Base-by-base conservation (phyloP, 1,284 basidiomycete genomes). In the Trametes polyzona region DNA sequence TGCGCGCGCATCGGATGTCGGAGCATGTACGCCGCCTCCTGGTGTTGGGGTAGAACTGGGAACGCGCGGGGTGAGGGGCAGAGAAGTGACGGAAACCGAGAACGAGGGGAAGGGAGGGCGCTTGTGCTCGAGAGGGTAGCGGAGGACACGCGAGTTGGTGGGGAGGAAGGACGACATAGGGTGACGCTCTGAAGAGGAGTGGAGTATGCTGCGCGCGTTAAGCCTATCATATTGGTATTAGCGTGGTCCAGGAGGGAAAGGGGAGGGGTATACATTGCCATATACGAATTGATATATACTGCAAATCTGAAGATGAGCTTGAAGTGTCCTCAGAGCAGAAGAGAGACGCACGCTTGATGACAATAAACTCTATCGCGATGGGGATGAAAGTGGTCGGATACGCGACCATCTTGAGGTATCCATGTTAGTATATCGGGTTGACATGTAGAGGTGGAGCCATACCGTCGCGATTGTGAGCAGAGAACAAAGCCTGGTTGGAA, bases 281-380 rank as follows among this genome's bases (percentile, higher is more conserved):
- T 47, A 57, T 67, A 70, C 4, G 69, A 70, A 57, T 69, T 69
- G 53, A 70, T 64, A 53, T 71, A 71, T 23, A 70, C 70, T 71
- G 43, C 2, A 16, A 12, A 27, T n/a, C 16, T 4, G 8, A 30
- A 10, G 4, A 23, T 46, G 9, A 33, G 30, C 17, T 11, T 17
- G 37, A 40, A 19, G 29, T 19, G 10, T 11, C 8, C 10, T 3
- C 6, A 5, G 8, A n/a, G 5, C 6, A 27, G 12, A 19, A n/a
- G 21, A 5, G 11, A 11, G 24, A 60, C 70, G 40, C 35, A 71
- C 70, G 48, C 50, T 70, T 70, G 37, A 67, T 68, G 5, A 70
- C 57, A 4, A 68, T 59, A 40, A 70, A 68, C 44, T 71, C 67
- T 17, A 70, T 65, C n/a, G 65, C 65, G 4, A 69, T 47, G 11